Evolutionary conservation across 140 eudicot species (phyloP), one percentile per base, ranked within the genome.

Genomic region (Senecio squalidus): DNA sequence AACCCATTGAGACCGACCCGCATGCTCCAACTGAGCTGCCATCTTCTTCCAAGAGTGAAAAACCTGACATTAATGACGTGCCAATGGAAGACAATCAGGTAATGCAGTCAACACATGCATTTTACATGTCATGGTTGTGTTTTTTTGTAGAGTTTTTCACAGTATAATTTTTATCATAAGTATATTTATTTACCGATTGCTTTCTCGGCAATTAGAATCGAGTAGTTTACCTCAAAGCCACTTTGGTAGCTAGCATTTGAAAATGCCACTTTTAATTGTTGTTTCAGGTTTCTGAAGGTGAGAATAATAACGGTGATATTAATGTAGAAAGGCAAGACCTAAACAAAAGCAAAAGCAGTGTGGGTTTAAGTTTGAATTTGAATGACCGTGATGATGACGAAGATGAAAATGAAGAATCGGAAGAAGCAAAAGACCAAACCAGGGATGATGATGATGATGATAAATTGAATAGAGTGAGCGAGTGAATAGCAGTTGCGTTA

Each of bases 11-110:
- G 26, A 55, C 51, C 8, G 81, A 77, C 24, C 18, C 62, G 44
- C 41, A 25, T 29, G 54, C 70, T 50, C 44, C 71, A 22, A 76
- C 22, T n/a, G 86, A 66, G 44, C 58, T n/a, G n/a, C n/a, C n/a
- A n/a, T n/a, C 62, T 24, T 56, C 72, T 34, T 73, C 80, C 21
- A 13, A 36, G 15, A 78, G 62, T 68, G 87, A 76, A 57, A 85
- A 76, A 56, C 87, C 89, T 25, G 95, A 85, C 54, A 81, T 85
- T 33, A 81, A 81, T 60, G 86, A 85, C 70, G 63, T 73, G 43
- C 95, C 95, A n/a, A 65, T 82, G 81, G 87, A 82, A 64, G 95
- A 78, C 60, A 72, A 55, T 65, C 80, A 79, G 90, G 90, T 79
- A 45, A 57, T 10, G 43, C 43, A 36, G 43, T 36, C 43, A 9